phyloP scores from a whole-genome alignment of 768 basidiomycete genomes.

The Imleria badia region DNA sequence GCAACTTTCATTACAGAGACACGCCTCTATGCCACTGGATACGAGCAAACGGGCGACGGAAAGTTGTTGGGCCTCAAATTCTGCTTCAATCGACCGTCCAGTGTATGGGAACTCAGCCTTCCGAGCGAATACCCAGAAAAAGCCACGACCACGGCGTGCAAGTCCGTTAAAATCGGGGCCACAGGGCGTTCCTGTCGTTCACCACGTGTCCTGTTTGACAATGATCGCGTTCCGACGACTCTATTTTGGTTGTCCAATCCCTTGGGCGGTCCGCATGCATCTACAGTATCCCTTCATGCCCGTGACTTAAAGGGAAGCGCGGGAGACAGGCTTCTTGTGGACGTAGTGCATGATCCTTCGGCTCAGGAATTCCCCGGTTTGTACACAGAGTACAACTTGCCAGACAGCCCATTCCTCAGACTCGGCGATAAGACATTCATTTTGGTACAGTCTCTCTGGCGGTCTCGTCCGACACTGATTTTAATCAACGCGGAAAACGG shows the following conservation, averaged over 20 bases:
- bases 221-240: constrained; percentile 16
- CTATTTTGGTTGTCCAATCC: constrained; percentile 57
- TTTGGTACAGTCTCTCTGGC: constrained; percentile 52
- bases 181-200: constrained; percentile 54
- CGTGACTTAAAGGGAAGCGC: constrained; percentile 33
- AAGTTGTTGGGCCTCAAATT: constrained; percentile 56
- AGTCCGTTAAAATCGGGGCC: constrained; percentile 37
- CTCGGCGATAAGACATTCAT: constrained; percentile 10
- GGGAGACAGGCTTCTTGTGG: constrained; percentile 36
- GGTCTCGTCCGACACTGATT: constrained; percentile 52
- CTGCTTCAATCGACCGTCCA: constrained; percentile 59
- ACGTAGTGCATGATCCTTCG: constrained; percentile 40
- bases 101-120: constrained; percentile 53
- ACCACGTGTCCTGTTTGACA: constrained; percentile 45
- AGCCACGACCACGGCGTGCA: constrained; percentile 15
- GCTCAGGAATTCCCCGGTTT: constrained; percentile 58
- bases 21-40: constrained; percentile 58
- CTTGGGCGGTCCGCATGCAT: constrained; percentile 59
- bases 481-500: constrained; percentile 45
- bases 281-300: constrained; percentile 50
- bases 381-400: constrained; percentile 51
- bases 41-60: constrained; percentile 56
- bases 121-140: constrained; percentile 2
- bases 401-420: constrained; percentile 41
- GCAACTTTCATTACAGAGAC: constrained; percentile 47